phyloP scores from a whole-genome alignment of 1,139 yeast species.

The Kluyveromyces marxianus region DNA sequence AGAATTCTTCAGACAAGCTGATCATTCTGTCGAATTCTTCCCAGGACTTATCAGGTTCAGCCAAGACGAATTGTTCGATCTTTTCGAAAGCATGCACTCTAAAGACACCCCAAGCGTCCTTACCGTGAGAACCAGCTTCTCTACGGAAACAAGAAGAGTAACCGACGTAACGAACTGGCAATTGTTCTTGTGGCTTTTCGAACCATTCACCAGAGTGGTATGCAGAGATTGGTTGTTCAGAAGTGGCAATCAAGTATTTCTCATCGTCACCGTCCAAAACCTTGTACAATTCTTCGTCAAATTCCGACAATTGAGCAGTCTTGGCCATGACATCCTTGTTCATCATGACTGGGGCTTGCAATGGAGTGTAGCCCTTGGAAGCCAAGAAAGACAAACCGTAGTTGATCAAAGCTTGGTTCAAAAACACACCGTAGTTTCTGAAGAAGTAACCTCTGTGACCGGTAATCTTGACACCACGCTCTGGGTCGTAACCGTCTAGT shows the following conservation, averaged over 20 bases:
- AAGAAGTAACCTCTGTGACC: slow-evolving; percentile 99
- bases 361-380: slow-evolving; percentile 72
- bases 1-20: slow-evolving; percentile 82
- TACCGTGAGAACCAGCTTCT: slow-evolving; percentile 99
- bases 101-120: slow-evolving; percentile 99
- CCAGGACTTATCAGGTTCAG: slow-evolving; percentile 99
- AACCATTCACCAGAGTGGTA: slow-evolving; percentile 98
- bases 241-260: slow-evolving; percentile 95
- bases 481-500: slow-evolving; percentile 97
- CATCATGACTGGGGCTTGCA: slow-evolving; percentile 99
- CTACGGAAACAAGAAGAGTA: slow-evolving; percentile 98
- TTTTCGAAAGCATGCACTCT: slow-evolving; percentile 98
- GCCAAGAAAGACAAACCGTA: slow-evolving; percentile 85
- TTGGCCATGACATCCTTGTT: slow-evolving; percentile 99
- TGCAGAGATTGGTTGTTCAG: slow-evolving; percentile 98
- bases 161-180: slow-evolving; percentile 95
- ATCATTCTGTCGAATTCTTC: slow-evolving; percentile 95
- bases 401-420: slow-evolving; percentile 96
- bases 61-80: slow-evolving; percentile 89
- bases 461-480: slow-evolving; percentile 94
- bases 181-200: slow-evolving; percentile 93
- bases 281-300: slow-evolving; percentile 95
- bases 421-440: slow-evolving; percentile 90
- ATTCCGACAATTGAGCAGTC: slow-evolving; percentile 96
- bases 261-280: slow-evolving; percentile 96